Percentiles rank a stretch among this genome's conserved stretches.
Evolutionary conservation across 805 yeast genomes (phyloP).

Genomic region (Tetrapisispora arboricola): DNA sequence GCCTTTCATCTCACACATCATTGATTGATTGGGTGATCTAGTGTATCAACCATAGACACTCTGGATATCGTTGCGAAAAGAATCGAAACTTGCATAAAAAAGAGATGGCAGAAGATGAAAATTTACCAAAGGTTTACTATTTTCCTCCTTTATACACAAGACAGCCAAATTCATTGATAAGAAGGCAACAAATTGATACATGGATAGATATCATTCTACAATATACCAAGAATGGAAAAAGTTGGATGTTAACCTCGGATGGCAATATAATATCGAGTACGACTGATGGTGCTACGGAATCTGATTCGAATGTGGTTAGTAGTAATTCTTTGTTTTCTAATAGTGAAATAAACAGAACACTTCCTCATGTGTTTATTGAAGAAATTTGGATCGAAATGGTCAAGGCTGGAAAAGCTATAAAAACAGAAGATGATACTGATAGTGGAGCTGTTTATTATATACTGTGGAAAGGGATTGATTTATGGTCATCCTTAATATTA

Average conservation of each 20-base stretch:
- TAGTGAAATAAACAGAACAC: conserved; percentile 38
- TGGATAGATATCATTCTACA: conserved; percentile 62
- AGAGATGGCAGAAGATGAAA: neutral
- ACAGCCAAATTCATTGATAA: conserved; percentile 75
- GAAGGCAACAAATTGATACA: conserved; percentile 63
- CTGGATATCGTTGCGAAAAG: no score
- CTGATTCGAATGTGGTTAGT: conserved; percentile 1
- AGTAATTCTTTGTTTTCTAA: conserved; percentile 39
- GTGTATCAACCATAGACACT: no score
- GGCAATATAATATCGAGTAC: conserved; percentile 11
- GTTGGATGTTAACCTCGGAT: conserved; percentile 41
- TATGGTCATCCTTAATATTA: conserved; percentile 53
- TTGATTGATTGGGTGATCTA: no score
- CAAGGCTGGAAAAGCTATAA: conserved; percentile 45
- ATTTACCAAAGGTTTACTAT: conserved; percentile 44
- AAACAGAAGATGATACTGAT: conserved; percentile 28
- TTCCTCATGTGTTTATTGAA: conserved; percentile 43
- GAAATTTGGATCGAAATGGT: conserved; percentile 53
- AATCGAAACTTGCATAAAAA: neutral
- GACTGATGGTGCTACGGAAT: neutral
- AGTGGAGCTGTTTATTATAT: conserved; percentile 31
- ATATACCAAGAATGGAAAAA: conserved; percentile 46
- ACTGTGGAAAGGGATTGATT: conserved; percentile 59
- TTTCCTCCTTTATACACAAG: conserved; percentile 90
- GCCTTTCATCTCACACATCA: no score